Conservation (phyloP, 176 grass and related monocot species). For the Raddia guianensis region DNA sequence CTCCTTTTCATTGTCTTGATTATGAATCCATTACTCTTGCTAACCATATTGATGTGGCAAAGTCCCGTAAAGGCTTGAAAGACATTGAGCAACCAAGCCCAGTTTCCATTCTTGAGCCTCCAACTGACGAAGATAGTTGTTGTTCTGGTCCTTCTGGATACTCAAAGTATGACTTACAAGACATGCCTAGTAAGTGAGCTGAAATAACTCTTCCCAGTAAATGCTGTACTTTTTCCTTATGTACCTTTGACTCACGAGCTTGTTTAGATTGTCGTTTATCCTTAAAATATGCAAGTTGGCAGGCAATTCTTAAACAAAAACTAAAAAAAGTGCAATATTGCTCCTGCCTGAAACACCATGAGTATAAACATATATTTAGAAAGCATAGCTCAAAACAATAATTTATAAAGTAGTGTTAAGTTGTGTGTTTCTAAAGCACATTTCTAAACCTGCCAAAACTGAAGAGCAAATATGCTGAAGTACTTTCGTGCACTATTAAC, state of each 20-base stretch:
- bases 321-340: neutral
- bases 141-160: slow-evolving; percentile 48
- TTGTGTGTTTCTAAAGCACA: neutral
- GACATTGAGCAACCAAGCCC: slow-evolving; percentile 63
- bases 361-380: neutral
- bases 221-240: neutral
- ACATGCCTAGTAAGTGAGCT: slow-evolving; percentile 54
- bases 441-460: neutral
- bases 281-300: neutral
- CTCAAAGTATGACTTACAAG: slow-evolving; percentile 41
- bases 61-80: slow-evolving; percentile 42
- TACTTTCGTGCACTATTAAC: neutral
- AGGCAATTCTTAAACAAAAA: slow-evolving; percentile 1
- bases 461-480: neutral
- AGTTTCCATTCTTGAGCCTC: slow-evolving; percentile 62
- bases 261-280: neutral
- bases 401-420: neutral
- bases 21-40: slow-evolving; percentile 34
- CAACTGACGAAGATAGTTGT: slow-evolving; percentile 52
- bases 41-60: slow-evolving; percentile 35
- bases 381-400: slow-evolving; percentile 1
- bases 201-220: slow-evolving; percentile 10
- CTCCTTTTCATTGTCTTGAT: slow-evolving; percentile 6
- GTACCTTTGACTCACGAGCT: neutral
- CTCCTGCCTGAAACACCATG: neutral